These are phyloP conservation scores for Colletotrichum noveboracense DNA, from an alignment of 2,329 filamentous ascomycete genomes.

Conservation along the genomic window DNA sequence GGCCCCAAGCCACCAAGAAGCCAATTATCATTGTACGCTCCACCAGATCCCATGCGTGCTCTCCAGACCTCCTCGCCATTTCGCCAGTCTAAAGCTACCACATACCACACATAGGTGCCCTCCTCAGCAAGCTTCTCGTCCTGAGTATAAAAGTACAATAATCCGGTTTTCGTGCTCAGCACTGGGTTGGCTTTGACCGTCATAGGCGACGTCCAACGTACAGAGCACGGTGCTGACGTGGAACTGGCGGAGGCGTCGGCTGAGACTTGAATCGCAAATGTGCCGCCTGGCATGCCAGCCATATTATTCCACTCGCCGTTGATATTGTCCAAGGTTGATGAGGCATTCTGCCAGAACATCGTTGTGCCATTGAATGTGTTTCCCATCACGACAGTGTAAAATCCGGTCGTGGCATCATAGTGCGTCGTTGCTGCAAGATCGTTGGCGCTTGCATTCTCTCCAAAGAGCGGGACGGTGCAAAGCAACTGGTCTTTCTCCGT, in stretches of 20 bases:
- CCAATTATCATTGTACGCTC: background rate
- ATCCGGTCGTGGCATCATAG: background rate
- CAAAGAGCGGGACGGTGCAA: background rate
- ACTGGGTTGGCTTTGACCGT: background rate
- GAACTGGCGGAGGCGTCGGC: background rate
- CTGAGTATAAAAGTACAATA: background rate
- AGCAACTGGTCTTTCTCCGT: background rate
- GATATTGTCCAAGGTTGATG: background rate
- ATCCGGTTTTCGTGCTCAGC: background rate
- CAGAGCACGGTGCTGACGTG: background rate
- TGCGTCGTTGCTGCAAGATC: background rate
- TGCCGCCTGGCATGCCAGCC: background rate
- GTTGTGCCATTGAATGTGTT: background rate
- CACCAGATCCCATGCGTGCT: background rate
- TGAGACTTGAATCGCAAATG: background rate
- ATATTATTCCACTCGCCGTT: background rate
- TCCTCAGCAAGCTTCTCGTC: background rate
- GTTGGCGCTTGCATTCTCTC: background rate
- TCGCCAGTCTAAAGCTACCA: background rate
- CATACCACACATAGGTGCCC: background rate
- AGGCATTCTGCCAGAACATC: background rate
- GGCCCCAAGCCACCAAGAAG: background rate
- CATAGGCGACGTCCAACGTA: background rate
- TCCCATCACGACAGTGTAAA: background rate
- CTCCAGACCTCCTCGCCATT: background rate